Conservation (phyloP, 345 rosid species). For the Salix udensis region DNA sequence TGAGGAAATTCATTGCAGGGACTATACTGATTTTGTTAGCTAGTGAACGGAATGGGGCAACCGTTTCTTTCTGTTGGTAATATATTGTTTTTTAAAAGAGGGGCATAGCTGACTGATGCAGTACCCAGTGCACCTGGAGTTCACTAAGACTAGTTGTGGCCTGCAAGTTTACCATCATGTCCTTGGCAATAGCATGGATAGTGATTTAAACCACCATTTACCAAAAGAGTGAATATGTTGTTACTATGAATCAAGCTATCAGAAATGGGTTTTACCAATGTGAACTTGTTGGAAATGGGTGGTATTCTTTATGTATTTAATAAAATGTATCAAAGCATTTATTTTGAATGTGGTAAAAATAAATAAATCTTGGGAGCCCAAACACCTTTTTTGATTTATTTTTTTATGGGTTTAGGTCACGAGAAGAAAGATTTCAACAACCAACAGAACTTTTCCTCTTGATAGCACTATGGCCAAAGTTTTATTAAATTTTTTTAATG, state of each 20-base stretch:
- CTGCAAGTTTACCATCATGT: background rate
- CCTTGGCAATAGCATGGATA: background rate
- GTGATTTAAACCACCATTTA: background rate
- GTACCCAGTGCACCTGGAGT: background rate
- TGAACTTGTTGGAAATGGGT: background rate
- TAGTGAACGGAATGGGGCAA: background rate
- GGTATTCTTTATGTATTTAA: background rate
- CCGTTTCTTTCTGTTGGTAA: background rate
- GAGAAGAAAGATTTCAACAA: too few species aligned
- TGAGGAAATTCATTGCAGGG: background rate
- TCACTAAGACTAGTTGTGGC: background rate
- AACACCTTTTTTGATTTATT: background rate
- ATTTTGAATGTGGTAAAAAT: conserved; percentile 2
- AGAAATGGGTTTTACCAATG: background rate
- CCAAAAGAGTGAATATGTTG: background rate
- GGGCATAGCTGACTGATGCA: background rate
- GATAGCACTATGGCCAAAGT: too few species aligned
- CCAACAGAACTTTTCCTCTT: too few species aligned
- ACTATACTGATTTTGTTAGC: background rate
- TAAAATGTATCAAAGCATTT: background rate
- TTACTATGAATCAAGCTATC: background rate
- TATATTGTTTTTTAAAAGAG: background rate
- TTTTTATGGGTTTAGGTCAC: too few species aligned
- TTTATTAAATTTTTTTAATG: too few species aligned
- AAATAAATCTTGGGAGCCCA: background rate